Evolutionary conservation across 768 basidiomycete species (phyloP), one percentile per base, ranked within the genome.

Genomic region (Exsudoporus frostii): DNA sequence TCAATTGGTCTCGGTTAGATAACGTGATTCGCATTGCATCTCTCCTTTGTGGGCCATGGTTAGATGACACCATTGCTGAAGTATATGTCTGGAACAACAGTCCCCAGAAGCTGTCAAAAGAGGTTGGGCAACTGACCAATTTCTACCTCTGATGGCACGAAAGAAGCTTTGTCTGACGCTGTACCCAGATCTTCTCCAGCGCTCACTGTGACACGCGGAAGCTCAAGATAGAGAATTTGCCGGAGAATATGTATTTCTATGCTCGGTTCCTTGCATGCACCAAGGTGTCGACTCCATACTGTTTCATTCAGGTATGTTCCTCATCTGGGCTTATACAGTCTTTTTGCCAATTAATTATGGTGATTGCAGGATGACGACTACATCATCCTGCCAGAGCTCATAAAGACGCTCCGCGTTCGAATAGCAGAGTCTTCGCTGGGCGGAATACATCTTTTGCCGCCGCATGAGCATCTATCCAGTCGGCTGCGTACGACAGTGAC

Each of bases 71-170:
- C 9, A 69, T 86, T 24, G 68, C 74, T 14, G 70, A 74, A 47
- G 73, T 86, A 5, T 64, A 79, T 41, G 68, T 86, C 15, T 88
- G 84, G 85, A 86, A 86, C 50, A 86, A 87, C 62, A 83, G 68
- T 62, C 78, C 80, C 3, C 61, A 65, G 14, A 56, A 61, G 24
- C 62, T 85, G 37, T 61, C 64, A 7, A 68, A 73, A 50, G 62
- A 76, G 55, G 85, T 84, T 14, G 47, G 74, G 57, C 48, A 50
- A 40, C 15, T 44, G 45, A 39, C 27, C 44, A 25, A 13, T 51
- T 47, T 27, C 19, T 50, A 9, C 15, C 5, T 36, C 20, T 36
- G 13, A 19, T 32, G 20, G 17, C 1, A 34, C 25, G 19, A 39
- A 15, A 39, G n/a, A 25, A 25, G 32, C 19, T 27, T 19, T n/a